Conservation (phyloP, 2,329 filamentous ascomycete genomes). For the Xylariaceae sp. region DNA sequence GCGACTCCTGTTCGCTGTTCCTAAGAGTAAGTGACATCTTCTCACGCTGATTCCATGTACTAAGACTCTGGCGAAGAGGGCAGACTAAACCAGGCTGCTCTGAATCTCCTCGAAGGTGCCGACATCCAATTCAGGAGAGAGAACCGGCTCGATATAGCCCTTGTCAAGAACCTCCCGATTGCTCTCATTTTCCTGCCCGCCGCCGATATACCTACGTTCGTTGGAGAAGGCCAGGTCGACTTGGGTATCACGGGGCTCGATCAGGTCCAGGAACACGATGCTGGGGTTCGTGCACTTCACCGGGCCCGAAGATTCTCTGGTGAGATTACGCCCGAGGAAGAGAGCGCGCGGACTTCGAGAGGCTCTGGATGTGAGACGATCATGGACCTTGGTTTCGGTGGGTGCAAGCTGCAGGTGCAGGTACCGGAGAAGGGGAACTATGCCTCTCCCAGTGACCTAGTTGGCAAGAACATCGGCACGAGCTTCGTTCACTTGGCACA, state of each 20-base stretch:
- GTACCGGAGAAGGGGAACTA: slow-evolving; percentile 82
- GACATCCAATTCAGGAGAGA: slow-evolving; percentile 97
- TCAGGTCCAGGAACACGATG: slow-evolving; percentile 87
- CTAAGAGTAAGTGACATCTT: slow-evolving; percentile 73
- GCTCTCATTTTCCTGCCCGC: slow-evolving; percentile 96
- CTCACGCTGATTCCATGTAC: slow-evolving; percentile 1
- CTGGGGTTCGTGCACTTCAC: slow-evolving; percentile 47
- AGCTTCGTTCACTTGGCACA: slow-evolving; percentile 85
- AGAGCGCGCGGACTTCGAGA: slow-evolving; percentile 39
- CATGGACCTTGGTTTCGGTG: slow-evolving; percentile 85
- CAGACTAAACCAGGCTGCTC: slow-evolving; percentile 78
- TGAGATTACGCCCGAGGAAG: slow-evolving; percentile 36
- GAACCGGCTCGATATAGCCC: slow-evolving; percentile 91
- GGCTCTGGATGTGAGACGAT: slow-evolving; percentile 73
- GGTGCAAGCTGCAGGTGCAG: slow-evolving; percentile 94
- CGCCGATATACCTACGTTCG: slow-evolving; percentile 95
- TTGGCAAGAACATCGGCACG: slow-evolving; percentile 91
- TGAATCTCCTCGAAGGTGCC: slow-evolving; percentile 87
- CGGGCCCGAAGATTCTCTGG: slow-evolving; percentile 45
- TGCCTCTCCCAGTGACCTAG: slow-evolving; percentile 65
- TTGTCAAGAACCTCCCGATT: slow-evolving; percentile 94
- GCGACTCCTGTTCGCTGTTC: slow-evolving; percentile 92
- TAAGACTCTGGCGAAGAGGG: slow-evolving; percentile 60
- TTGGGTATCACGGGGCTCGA: slow-evolving; percentile 93
- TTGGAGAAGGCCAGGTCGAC: slow-evolving; percentile 89